Conservation (phyloP, 495 filamentous ascomycete species). For the Tuber brumale region DNA sequence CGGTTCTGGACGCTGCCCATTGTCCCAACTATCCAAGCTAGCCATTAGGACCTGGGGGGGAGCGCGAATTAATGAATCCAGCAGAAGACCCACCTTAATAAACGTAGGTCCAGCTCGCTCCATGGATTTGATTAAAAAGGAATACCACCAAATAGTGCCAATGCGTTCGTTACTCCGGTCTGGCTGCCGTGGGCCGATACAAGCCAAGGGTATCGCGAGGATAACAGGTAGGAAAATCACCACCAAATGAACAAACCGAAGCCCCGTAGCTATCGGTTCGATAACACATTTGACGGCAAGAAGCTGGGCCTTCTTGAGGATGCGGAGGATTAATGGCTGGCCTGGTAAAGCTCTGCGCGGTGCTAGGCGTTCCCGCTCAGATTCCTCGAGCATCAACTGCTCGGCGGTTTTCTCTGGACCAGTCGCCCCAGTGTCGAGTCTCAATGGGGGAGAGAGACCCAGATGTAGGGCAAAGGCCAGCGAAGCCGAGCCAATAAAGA, state of each 20-base stretch:
- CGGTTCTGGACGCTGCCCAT: conserved; percentile 95
- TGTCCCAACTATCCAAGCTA: conserved; percentile 67
- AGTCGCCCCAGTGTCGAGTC: background rate
- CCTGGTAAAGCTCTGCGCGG: conserved; percentile 14
- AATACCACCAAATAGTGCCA: conserved; percentile 94
- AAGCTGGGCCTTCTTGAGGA: conserved; percentile 10
- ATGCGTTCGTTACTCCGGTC: conserved; percentile 61
- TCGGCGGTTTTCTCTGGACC: conserved; percentile 29
- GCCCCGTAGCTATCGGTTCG: conserved; percentile 81
- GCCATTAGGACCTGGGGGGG: conserved; percentile 9
- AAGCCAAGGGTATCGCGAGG: conserved; percentile 68
- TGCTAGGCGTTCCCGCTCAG: conserved; percentile 26
- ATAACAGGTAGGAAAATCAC: conserved; percentile 89
- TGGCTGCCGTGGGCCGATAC: conserved; percentile 59
- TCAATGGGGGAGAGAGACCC: conserved; percentile 10
- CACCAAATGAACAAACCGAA: conserved; percentile 76
- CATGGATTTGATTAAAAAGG: conserved; percentile 80
- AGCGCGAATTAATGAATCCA: background rate
- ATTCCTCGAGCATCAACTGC: conserved; percentile 39
- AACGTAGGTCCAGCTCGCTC: conserved; percentile 92
- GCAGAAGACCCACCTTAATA: conserved; percentile 66
- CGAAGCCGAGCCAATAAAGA: conserved; percentile 24
- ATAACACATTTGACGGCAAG: conserved; percentile 39
- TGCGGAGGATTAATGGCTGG: conserved; percentile 15
- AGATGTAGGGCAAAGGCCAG: conserved; percentile 16